Evolutionary conservation across 495 filamentous ascomycete genomes (phyloP), one percentile per base, ranked within the genome.

Genomic region (Cetradonia linearis): DNA sequence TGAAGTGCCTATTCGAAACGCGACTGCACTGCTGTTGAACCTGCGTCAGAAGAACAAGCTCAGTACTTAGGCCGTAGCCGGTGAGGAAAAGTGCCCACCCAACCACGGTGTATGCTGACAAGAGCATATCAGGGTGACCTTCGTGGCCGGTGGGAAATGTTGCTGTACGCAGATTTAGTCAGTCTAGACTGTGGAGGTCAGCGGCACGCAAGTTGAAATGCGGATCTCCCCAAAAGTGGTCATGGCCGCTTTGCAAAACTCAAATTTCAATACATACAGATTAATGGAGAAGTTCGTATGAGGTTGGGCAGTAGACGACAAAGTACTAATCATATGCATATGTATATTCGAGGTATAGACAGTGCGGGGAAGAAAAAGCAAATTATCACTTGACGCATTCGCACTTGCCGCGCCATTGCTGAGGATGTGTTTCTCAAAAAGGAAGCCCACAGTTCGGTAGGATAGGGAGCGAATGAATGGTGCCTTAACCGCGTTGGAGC

Each of bases 381-480:
- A 30, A 30, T n/a, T 11, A 8, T 36, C 42, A 10, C 9, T 46
- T 10, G 10, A 23, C n/a, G 10, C 30, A 33, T 23, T 36, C n/a
- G 33, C 8, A 36, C 16, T 36, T 2, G 18, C 20, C n/a, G n/a
- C 11, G 7, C 31, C 34, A 18, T 11, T 54, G 31, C n/a, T 25
- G 23, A n/a, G 31, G 50, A n/a, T 5, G 20, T 20, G 31, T 54
- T 10, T 34, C 50, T 34, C 34, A 31, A 54, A 34, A 10, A 34
- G 50, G 50, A 54, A 54, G 50, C 50, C 34, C 50, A 54, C 20
- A 54, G 25, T 13, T 46, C 42, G 50, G 50, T 34, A 36, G 2
- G 10, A 2, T 34, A 31, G n/a, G 31, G 50, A 54, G 18, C 50
- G 28, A 54, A 36, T 54, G 5, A 31, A 9, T 8, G 30, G 30